A percentile compares a stretch with the other conserved stretches of the same genome.
phyloP scores from a whole-genome alignment of 106 monocot species.

The Gastrodia elata region DNA sequence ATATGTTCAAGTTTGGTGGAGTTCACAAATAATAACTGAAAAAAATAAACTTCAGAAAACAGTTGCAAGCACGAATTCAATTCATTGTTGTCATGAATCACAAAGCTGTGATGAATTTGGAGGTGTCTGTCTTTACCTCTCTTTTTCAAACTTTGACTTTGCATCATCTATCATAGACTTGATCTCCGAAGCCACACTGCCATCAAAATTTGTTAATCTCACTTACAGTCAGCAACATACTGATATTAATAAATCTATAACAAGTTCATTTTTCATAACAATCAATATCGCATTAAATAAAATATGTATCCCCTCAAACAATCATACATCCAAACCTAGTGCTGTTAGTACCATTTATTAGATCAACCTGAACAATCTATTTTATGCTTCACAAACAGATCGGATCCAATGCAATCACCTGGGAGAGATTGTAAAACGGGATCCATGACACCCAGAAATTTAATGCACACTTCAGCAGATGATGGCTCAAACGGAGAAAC shows the following conservation, averaged over 20 bases:
- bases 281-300: not conserved
- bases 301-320: not conserved
- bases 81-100: not conserved
- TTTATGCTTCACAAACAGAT: no score
- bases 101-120: not conserved
- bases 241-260: not conserved
- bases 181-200: conserved; percentile 45
- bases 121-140: conserved; percentile 31
- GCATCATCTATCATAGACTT: conserved; percentile 35
- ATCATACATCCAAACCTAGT: not conserved
- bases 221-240: not conserved
- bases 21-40: not conserved
- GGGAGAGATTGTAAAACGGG: not conserved
- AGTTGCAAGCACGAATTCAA: not conserved
- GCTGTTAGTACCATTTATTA: not conserved
- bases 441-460: not conserved
- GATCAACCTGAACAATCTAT: not conserved
- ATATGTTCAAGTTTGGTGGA: not conserved
- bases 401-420: not conserved
- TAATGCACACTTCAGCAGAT: not conserved
- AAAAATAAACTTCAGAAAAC: not conserved
- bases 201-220: conserved; percentile 1
- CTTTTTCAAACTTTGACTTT: conserved; percentile 58
- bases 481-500: not conserved
- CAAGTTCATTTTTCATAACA: not conserved